Conservation (phyloP, 129 eudicot genomes). For the Arctium minus region DNA sequence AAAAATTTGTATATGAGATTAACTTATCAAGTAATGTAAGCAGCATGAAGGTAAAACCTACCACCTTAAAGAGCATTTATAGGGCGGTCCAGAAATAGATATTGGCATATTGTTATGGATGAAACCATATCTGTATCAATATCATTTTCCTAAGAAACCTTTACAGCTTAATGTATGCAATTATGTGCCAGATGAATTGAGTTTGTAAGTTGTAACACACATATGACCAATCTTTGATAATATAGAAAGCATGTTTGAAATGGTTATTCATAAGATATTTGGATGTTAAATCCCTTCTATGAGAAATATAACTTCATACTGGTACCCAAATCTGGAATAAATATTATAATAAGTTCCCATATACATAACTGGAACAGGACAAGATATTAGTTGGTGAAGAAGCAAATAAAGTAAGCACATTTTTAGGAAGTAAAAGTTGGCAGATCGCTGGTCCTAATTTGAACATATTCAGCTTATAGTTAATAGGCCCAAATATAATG, state of each 20-base stretch:
- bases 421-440: not conserved
- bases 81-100: not conserved
- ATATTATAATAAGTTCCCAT: not conserved
- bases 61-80: not conserved
- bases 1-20: conserved; percentile 7
- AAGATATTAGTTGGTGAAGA: not conserved
- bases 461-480: not conserved
- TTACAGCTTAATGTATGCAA: not conserved
- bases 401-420: not conserved
- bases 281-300: not conserved
- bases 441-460: not conserved
- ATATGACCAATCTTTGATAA: not conserved
- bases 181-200: conserved; percentile 1
- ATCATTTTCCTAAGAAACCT: not conserved
- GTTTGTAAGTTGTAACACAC: not conserved
- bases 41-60: conserved; percentile 6
- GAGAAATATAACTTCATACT: not conserved
- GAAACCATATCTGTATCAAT: conserved; percentile 5
- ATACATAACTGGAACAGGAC: not conserved
- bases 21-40: conserved; percentile 8
- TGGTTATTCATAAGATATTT: not conserved
- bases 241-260: not conserved
- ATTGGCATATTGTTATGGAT: not conserved
- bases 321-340: not conserved
- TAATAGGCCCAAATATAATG: not conserved